Base-by-base conservation (phyloP, 768 basidiomycete genomes). In the Myochromella boudieri region DNA sequence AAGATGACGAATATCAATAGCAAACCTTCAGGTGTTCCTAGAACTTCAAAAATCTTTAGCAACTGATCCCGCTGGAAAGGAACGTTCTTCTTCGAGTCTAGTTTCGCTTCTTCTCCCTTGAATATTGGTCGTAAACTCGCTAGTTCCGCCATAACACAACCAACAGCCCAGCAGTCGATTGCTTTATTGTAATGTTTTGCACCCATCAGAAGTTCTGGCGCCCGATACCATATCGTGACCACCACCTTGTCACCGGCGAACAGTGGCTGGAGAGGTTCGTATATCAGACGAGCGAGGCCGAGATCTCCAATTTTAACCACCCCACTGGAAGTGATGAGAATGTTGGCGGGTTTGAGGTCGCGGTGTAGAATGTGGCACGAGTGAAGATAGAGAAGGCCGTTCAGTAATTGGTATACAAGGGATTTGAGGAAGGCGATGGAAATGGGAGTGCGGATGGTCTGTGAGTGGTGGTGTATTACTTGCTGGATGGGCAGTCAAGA, bases 211-310 rank as follows among this genome's bases (percentile, higher is more conserved):
- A 99, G 81, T 62, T 99, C 97, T 0, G 97, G 97, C 6, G 93
- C 92, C 42, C 97, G 89, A 63, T 99, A 99, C 97, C 97, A 98
- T 60, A 99, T 98, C 0, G 97, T 99, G 10, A 99, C 97, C 27
- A 98, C 97, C 21, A 99, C 95, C 60, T 98, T 98, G 69, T 99
- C 97, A 12, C 95, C 95, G 0, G 84, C 84, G 62, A 91, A 93
- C 2, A 99, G 73, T 1, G 89, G 86, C 54, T 97, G 94, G 1
- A 99, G 75, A 5, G 97, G 97, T 49, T 92, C 84, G 60, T 93
- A 87, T 48, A 90, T 86, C 24, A 98, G 76, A 25, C 97, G 80
- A 1, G 97, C 97, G 12, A 99, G 81, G 18, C 97, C 97, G 1
- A 98, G 74, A 63, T 99, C 97, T n/a, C 95, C 97, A 42, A 99